These are phyloP conservation scores for Lichtheimia corymbifera DNA, from an alignment of 371 early-diverging fungal genomes.

Conservation along the genomic window DNA sequence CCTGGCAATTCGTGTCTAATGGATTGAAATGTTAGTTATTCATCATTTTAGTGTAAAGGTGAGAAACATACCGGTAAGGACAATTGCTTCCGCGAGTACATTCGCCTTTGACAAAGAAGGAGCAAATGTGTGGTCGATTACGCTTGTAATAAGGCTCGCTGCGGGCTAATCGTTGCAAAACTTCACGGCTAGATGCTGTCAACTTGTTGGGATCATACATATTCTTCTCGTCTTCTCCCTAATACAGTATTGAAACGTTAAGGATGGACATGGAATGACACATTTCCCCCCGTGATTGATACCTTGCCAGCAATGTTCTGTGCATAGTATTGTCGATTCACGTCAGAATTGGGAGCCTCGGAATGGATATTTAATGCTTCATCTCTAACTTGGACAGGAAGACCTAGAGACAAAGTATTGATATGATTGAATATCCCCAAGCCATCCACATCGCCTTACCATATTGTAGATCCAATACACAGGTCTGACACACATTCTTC, in stretches of 20 bases:
- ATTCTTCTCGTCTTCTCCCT: conserved; percentile 54
- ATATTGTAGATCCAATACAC: conserved; percentile 93
- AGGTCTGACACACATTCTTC: conserved; percentile 98
- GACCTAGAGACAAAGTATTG: conserved; percentile 35
- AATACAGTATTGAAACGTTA: not conserved
- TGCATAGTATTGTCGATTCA: conserved; percentile 89
- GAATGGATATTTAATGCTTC: conserved; percentile 76
- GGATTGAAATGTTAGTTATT: not conserved
- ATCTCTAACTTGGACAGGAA: conserved; percentile 95
- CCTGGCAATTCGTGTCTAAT: conserved; percentile 84
- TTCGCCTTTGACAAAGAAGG: conserved; percentile 92
- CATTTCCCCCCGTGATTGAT: conserved; percentile 8
- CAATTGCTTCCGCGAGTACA: conserved; percentile 93
- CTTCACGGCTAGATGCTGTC: conserved; percentile 79
- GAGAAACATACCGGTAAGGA: conserved; percentile 65
- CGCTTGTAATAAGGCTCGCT: conserved; percentile 92
- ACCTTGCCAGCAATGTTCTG: conserved; percentile 83
- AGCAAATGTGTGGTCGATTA: conserved; percentile 90
- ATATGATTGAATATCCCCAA: not conserved
- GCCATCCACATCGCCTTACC: conserved; percentile 41
- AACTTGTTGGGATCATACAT: conserved; percentile 75
- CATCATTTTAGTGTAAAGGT: too few relatives aligned
- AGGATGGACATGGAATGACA: not conserved
- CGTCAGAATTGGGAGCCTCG: conserved; percentile 77
- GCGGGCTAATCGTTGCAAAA: conserved; percentile 79